Conservation (phyloP, 2,329 filamentous ascomycete species). For the Colletotrichum spaethianum region DNA sequence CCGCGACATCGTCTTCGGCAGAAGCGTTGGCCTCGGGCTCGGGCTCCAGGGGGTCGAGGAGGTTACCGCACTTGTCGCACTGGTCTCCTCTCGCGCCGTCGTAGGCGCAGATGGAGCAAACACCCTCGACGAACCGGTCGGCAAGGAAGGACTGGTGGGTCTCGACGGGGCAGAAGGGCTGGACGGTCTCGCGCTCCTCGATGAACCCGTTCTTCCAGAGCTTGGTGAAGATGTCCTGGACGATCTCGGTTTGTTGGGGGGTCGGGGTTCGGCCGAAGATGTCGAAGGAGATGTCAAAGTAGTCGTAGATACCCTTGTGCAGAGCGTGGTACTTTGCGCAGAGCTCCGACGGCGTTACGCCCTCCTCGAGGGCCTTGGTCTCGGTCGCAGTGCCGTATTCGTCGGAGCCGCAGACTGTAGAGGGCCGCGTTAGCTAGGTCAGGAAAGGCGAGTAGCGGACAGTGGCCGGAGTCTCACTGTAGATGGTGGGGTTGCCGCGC, state of each 20-base stretch:
- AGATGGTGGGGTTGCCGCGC: constrained; percentile 84
- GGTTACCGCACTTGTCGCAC: constrained; percentile 76
- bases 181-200: constrained; percentile 87
- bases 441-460: neutral
- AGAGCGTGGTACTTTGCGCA: constrained; percentile 94
- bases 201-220: constrained; percentile 92
- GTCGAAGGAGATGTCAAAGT: constrained; percentile 96
- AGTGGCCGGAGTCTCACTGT: constrained; percentile 54
- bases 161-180: constrained; percentile 85
- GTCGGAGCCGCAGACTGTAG: constrained; percentile 67
- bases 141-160: constrained; percentile 82
- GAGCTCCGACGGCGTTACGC: constrained; percentile 84
- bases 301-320: constrained; percentile 92
- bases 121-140: constrained; percentile 88
- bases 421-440: neutral
- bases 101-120: constrained; percentile 81
- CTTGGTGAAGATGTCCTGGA: constrained; percentile 90
- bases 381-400: constrained; percentile 97
- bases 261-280: constrained; percentile 96
- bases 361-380: constrained; percentile 93
- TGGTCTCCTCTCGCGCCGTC: constrained; percentile 81
- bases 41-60: constrained; percentile 78
- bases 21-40: constrained; percentile 53
- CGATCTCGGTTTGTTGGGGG: constrained; percentile 89
- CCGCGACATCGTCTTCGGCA: constrained; percentile 49